Evolutionary conservation across 306 rosid species (phyloP).

Genomic region (Gastrolobium villosum): DNA sequence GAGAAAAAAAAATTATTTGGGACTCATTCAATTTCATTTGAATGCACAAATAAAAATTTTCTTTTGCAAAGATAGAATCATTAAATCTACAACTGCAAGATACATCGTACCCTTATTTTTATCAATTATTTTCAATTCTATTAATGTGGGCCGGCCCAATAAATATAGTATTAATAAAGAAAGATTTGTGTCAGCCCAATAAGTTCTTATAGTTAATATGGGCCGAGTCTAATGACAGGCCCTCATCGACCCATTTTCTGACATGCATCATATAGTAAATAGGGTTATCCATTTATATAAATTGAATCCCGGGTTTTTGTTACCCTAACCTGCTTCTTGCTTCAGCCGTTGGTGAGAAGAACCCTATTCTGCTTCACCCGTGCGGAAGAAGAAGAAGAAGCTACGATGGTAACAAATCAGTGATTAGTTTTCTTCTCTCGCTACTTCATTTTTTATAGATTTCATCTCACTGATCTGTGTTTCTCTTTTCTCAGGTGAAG

Average conservation of each 20-base stretch:
- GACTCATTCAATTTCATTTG: too few relatives aligned
- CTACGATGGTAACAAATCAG: slow-evolving; percentile 68
- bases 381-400: slow-evolving; percentile 25
- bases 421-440: neutral
- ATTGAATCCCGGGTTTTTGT: accelerated
- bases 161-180: too few relatives aligned
- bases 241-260: neutral
- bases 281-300: slow-evolving; percentile 29
- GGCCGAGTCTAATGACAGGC: neutral
- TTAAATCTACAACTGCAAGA: too few relatives aligned
- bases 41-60: too few relatives aligned
- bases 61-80: too few relatives aligned
- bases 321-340: slow-evolving; percentile 17
- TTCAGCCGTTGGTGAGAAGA: neutral
- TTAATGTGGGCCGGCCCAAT: neutral
- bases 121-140: too few relatives aligned
- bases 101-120: too few relatives aligned
- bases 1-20: too few relatives aligned
- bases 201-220: neutral
- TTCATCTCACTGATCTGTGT: neutral
- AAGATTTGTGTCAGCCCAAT: too few relatives aligned
- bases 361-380: slow-evolving; percentile 3
- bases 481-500: slow-evolving; percentile 72
- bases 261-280: neutral
- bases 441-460: neutral